Evolutionary conservation across 257 asterid genomes (phyloP).

Genomic region (Nicotiana noctiflora): DNA sequence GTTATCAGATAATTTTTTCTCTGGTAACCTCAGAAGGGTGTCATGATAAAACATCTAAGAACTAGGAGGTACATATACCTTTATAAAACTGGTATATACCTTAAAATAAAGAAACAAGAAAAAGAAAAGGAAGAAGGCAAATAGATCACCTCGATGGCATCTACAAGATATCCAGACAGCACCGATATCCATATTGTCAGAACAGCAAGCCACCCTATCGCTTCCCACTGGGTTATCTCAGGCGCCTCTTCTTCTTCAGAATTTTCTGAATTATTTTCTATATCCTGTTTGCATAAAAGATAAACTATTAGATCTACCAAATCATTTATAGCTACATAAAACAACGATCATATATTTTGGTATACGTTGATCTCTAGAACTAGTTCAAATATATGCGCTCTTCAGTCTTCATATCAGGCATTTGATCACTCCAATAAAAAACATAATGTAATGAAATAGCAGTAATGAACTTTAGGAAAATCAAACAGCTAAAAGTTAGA

Average conservation of each 20-base stretch:
- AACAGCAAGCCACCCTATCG: constrained; percentile 79
- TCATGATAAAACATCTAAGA: background rate
- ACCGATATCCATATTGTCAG: constrained; percentile 88
- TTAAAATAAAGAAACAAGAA: background rate
- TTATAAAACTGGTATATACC: background rate
- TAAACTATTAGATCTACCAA: background rate
- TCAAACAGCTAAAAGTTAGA: background rate
- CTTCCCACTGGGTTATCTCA: constrained; percentile 84
- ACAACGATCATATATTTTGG: background rate
- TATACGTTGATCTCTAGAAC: background rate
- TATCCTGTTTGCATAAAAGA: constrained; percentile 33
- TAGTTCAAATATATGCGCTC: background rate
- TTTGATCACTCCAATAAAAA: background rate
- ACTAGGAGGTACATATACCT: background rate
- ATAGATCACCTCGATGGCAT: constrained; percentile 70
- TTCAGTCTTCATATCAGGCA: background rate
- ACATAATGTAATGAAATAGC: background rate
- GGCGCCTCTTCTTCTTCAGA: constrained; percentile 64
- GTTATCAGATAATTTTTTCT: background rate
- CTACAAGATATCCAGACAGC: constrained; percentile 90
- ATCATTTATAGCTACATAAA: background rate
- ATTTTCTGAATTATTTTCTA: constrained; percentile 41
- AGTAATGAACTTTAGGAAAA: background rate
- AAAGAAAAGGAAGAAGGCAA: background rate
- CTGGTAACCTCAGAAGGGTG: background rate